These are phyloP conservation scores for Fusarium vanettenii DNA, from an alignment of 2,329 filamentous ascomycete genomes.

Conservation along the genomic window DNA sequence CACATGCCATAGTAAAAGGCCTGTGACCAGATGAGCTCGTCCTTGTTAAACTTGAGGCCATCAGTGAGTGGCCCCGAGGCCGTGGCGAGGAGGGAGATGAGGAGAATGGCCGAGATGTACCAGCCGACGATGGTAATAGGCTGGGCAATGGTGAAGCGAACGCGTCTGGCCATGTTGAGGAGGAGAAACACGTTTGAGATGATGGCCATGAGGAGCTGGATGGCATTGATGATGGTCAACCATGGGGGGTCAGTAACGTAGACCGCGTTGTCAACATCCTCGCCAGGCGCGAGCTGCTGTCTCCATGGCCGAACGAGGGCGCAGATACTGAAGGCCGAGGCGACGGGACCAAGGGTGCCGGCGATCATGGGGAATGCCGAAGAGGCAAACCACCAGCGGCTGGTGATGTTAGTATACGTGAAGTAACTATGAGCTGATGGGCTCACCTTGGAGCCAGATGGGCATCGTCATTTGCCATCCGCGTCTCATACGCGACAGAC, in stretches of 20 bases:
- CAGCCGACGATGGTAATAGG: conserved; percentile 87
- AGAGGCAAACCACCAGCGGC: conserved; percentile 73
- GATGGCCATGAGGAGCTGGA: conserved; percentile 81
- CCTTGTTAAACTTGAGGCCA: conserved; percentile 50
- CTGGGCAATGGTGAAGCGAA: conserved; percentile 85
- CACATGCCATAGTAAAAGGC: conserved; percentile 90
- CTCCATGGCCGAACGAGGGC: conserved; percentile 87
- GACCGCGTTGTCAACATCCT: conserved; percentile 59
- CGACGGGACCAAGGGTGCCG: conserved; percentile 85
- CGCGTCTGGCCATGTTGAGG: conserved; percentile 84
- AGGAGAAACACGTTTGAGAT: conserved; percentile 84
- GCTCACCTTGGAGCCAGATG: conserved; percentile 59
- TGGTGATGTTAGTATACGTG: conserved; percentile 37
- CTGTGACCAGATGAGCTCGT: conserved; percentile 76
- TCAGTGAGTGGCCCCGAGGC: conserved; percentile 66
- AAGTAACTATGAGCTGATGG: no score
- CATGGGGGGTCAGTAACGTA: conserved; percentile 77
- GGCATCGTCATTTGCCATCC: conserved; percentile 52
- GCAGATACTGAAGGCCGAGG: conserved; percentile 88
- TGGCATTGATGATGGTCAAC: conserved; percentile 80
- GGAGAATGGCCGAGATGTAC: conserved; percentile 73
- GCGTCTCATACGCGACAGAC: conserved; percentile 38
- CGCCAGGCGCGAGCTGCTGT: conserved; percentile 62
- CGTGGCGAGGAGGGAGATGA: conserved; percentile 74
- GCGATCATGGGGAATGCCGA: conserved; percentile 81